Base-by-base conservation (phyloP, 352 stramenopile species). In the Phytophthora hibernalis region DNA sequence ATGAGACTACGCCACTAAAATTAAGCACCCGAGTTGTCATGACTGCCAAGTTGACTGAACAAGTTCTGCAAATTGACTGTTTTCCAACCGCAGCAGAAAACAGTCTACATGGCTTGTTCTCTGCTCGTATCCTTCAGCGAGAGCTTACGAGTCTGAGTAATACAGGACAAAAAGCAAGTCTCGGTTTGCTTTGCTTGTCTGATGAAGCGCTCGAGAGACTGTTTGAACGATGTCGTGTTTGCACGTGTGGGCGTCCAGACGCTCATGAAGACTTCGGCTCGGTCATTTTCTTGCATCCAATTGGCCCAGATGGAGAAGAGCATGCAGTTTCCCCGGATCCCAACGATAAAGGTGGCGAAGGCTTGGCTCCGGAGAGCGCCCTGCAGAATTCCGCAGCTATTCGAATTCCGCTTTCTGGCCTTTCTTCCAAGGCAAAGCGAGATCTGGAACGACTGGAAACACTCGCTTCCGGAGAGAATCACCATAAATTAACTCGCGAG, bases 221-320 rank as follows among this genome's bases (percentile, higher is more conserved):
- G 2, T 44, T 79, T 18, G 20, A 49, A 28, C 62, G 54, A 30
- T 81, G 66, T 45, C 61, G 63, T 33, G 53, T 81, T 18, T 79
- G 74, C 48, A 45, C 28, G 5, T 65, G 62, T 54, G 55, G 62
- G 22, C 48, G 30, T 10, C 12, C 50, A 12, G 31, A 45, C 15
- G 35, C 13, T 16, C 68, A 65, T 28, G 18, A 13, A 54, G n/a
- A 40, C 26, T 28, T 10, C 48, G 21, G 49, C 31, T 38, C 26
- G 12, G n/a, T 49, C 12, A 42, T 67, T 35, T 66, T 63, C 50
- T 30, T 74, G 43, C 31, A 38, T 2, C 49, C n/a, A 55, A 59
- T 11, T n/a, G 26, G 15, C 6, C 21, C 20, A 45, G 24, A 47
- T 16, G 38, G 49, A 48, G 26, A 57, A 21, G 13, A 52, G 30